Evolutionary conservation across 176 grass and related monocot genomes (phyloP).

Genomic region (Cocos nucifera): DNA sequence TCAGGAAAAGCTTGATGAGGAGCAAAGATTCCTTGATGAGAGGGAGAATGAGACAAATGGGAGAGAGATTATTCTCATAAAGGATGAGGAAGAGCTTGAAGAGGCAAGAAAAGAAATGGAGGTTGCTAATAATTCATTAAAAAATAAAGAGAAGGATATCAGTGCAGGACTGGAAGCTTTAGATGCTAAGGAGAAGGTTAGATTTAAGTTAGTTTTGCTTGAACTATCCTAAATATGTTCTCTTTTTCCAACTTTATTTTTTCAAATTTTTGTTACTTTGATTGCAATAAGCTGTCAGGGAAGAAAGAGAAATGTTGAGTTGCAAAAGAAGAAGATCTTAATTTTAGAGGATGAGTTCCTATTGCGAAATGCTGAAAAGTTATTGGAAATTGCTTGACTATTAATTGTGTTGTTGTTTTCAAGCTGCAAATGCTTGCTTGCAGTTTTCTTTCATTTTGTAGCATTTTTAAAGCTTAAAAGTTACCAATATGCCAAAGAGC

Average conservation of each 20-base stretch:
- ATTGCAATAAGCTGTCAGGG: slow-evolving; percentile 54
- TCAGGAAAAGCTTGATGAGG: slow-evolving; percentile 65
- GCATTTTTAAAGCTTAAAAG: too few relatives aligned
- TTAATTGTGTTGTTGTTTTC: too few relatives aligned
- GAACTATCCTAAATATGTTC: too few relatives aligned
- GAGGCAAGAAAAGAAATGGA: slow-evolving; percentile 48
- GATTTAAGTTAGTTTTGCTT: background rate
- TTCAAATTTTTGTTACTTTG: slow-evolving; percentile 20
- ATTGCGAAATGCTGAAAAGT: background rate
- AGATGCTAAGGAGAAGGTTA: slow-evolving; percentile 59
- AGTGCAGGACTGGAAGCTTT: slow-evolving; percentile 43
- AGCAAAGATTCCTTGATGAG: slow-evolving; percentile 71
- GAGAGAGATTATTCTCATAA: slow-evolving; percentile 50
- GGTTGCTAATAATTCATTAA: slow-evolving; percentile 41
- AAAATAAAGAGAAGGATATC: slow-evolving; percentile 62
- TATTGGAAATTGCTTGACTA: too few relatives aligned
- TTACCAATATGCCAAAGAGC: too few relatives aligned
- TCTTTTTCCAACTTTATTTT: background rate
- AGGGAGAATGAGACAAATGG: slow-evolving; percentile 72
- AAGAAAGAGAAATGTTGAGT: slow-evolving; percentile 43
- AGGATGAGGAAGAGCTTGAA: slow-evolving; percentile 65
- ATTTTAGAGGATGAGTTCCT: slow-evolving; percentile 46
- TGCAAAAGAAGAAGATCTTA: slow-evolving; percentile 49
- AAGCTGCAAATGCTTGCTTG: too few relatives aligned
- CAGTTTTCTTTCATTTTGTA: too few relatives aligned